phyloP scores from a whole-genome alignment of 345 rosid genomes.

The Citrus reticulata region DNA sequence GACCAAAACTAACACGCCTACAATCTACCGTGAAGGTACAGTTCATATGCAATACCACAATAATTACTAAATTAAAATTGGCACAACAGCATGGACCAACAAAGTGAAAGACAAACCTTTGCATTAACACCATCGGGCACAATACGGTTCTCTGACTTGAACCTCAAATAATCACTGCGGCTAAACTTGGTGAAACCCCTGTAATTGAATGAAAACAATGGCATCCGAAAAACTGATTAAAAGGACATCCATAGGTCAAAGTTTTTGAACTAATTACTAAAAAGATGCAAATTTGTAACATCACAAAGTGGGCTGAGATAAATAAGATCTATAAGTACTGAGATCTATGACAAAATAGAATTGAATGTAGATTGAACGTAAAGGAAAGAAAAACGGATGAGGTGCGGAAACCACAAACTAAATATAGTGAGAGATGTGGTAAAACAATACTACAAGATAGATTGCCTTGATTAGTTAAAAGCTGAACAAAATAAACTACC shows the following conservation, averaged over 20 bases:
- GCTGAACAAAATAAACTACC: background rate
- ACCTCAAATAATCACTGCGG: constrained; percentile 50
- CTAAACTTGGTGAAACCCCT: constrained; percentile 75
- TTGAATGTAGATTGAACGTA: background rate
- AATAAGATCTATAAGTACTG: background rate
- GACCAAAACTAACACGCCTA: background rate
- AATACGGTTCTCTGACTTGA: constrained; percentile 59
- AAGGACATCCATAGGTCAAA: background rate
- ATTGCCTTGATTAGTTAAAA: background rate
- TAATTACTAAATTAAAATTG: background rate
- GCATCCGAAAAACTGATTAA: background rate
- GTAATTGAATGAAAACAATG: background rate
- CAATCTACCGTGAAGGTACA: no score
- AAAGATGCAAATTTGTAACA: no score
- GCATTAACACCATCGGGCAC: constrained; percentile 71
- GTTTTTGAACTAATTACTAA: background rate
- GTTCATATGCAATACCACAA: background rate
- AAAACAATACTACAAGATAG: background rate
- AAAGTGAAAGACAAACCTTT: constrained; percentile 36
- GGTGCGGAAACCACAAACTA: background rate
- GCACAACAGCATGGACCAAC: background rate
- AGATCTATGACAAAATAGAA: background rate
- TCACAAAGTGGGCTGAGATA: background rate
- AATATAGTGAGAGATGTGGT: background rate
- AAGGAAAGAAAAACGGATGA: background rate